These are phyloP conservation scores for Elongisporangium prolatum DNA, from an alignment of 352 stramenopile genomes.

Conservation along the genomic window DNA sequence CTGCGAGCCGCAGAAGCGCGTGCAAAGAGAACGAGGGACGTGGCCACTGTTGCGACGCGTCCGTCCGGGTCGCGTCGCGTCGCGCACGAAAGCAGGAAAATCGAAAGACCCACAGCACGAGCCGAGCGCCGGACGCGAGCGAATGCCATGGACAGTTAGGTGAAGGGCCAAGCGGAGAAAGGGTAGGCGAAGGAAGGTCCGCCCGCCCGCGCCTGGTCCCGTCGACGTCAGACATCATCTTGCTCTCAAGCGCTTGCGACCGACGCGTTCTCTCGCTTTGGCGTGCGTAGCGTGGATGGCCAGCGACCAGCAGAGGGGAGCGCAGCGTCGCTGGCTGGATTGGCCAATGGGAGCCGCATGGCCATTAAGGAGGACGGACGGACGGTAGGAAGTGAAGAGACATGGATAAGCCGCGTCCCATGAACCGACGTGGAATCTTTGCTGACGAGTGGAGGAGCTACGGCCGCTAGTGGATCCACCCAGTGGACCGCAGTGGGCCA, in stretches of 20 bases:
- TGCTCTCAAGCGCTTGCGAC: not conserved
- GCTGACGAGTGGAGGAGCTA: not conserved
- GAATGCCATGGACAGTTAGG: not conserved
- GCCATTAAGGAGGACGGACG: not conserved
- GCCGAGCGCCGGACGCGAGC: not conserved
- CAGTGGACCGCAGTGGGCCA: not conserved
- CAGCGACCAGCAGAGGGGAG: not conserved
- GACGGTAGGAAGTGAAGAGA: not conserved
- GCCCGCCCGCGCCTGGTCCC: not conserved
- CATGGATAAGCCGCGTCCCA: not conserved
- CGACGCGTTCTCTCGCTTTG: not conserved
- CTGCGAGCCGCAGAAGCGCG: not conserved
- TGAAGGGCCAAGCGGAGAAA: not conserved
- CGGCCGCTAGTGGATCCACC: not conserved
- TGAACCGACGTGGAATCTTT: not conserved
- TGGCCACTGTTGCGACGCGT: not conserved
- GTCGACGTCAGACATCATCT: not conserved
- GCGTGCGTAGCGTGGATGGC: not conserved
- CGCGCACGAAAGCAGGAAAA: not conserved
- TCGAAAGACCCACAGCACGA: constrained; percentile 1
- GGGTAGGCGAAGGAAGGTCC: not conserved
- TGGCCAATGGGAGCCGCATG: not conserved
- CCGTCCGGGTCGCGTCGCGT: not conserved
- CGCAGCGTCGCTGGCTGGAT: not conserved
- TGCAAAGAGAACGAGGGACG: not conserved